A percentile compares a stretch with the other conserved stretches of the same genome.
Conservation (phyloP, 257 asterid species). For the Henckelia pumila region DNA sequence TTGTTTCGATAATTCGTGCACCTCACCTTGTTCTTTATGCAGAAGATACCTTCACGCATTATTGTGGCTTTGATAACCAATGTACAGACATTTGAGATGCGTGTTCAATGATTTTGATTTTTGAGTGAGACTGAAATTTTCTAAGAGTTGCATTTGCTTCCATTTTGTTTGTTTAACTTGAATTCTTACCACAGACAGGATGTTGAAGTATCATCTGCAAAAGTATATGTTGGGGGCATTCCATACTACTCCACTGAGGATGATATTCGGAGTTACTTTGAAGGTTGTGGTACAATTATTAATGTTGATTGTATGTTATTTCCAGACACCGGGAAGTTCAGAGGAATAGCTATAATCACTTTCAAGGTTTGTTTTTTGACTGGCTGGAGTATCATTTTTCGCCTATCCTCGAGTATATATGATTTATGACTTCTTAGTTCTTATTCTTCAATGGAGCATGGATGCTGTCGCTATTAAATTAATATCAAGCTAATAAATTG, state of each 20-base stretch:
- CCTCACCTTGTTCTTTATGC: neutral
- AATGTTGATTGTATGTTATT: slow-evolving; percentile 80
- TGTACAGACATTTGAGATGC: neutral
- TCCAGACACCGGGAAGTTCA: slow-evolving; percentile 88
- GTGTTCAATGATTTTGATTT: neutral
- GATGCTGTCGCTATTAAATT: neutral
- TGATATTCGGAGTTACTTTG: slow-evolving; percentile 89
- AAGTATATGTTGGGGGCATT: slow-evolving; percentile 93
- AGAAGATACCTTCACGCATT: neutral
- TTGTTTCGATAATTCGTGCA: neutral
- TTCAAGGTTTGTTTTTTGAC: no score
- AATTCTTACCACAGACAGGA: slow-evolving; percentile 42
- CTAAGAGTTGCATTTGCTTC: neutral
- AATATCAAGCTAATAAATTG: no score
- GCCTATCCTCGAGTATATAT: neutral
- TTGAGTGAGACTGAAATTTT: no score
- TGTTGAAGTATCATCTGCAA: slow-evolving; percentile 40
- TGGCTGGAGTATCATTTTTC: neutral
- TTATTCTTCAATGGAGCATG: slow-evolving; percentile 1
- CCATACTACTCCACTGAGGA: slow-evolving; percentile 95
- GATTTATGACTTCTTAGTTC: neutral
- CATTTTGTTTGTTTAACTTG: slow-evolving; percentile 6
- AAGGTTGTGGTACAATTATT: slow-evolving; percentile 85
- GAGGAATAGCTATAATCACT: slow-evolving; percentile 93
- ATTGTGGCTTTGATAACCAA: neutral